Percentiles rank a stretch among this genome's conserved stretches.
phyloP scores from a whole-genome alignment of 768 basidiomycete genomes.

The Termitomyces sp. region DNA sequence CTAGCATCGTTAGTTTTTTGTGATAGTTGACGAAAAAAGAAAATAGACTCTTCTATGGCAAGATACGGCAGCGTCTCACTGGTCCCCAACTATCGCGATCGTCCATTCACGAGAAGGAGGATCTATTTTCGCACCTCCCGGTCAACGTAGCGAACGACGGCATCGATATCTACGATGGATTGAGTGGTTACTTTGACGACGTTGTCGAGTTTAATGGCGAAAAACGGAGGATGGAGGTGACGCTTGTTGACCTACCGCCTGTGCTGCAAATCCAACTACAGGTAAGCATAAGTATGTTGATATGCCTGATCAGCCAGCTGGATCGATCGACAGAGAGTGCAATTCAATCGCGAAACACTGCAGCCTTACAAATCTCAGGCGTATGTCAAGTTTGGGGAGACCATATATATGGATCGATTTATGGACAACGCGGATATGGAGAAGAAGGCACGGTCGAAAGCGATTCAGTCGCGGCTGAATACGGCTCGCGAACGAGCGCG shows the following conservation, averaged over 20 bases:
- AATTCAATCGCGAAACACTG: slow-evolving; percentile 89
- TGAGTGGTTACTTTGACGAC: slow-evolving; percentile 89
- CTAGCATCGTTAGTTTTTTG: not conserved
- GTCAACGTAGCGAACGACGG: slow-evolving; percentile 89
- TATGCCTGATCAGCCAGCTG: not conserved
- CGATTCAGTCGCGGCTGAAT: slow-evolving; percentile 62
- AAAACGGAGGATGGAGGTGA: slow-evolving; percentile 84
- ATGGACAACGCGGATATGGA: slow-evolving; percentile 66
- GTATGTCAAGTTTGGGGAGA: slow-evolving; percentile 87
- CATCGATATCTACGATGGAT: slow-evolving; percentile 89
- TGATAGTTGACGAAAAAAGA: not conserved
- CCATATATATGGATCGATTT: slow-evolving; percentile 89
- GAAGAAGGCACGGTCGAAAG: slow-evolving; percentile 68
- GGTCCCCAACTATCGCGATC: slow-evolving; percentile 36
- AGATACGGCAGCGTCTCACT: slow-evolving; percentile 54
- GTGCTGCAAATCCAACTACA: slow-evolving; percentile 94
- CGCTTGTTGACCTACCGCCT: slow-evolving; percentile 81
- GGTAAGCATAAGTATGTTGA: slow-evolving; percentile 37
- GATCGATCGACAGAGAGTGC: slow-evolving; percentile 58
- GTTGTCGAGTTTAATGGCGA: slow-evolving; percentile 83
- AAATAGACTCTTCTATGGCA: slow-evolving; percentile 77
- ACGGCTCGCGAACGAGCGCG: slow-evolving; percentile 63
- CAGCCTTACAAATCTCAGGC: slow-evolving; percentile 96
- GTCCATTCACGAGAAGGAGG: slow-evolving; percentile 80
- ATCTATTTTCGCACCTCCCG: slow-evolving; percentile 89